phyloP scores from a whole-genome alignment of 352 stramenopile genomes.

The Lagenidium sp. region DNA sequence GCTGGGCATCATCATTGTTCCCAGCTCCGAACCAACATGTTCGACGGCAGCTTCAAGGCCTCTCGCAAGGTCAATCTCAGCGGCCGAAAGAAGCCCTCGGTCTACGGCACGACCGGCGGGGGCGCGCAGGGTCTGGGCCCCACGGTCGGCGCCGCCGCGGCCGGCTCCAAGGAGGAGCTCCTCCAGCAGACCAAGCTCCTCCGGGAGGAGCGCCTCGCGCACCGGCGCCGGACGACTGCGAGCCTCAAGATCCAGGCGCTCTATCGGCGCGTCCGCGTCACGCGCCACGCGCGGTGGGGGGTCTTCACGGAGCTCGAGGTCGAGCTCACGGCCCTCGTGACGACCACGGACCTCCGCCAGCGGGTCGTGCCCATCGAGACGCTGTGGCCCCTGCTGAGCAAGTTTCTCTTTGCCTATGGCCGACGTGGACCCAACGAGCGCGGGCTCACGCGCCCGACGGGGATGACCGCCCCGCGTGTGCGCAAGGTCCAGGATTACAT shows the following conservation, averaged over 20 bases:
- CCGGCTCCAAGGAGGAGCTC: constrained; percentile 41
- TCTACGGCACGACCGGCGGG: constrained; percentile 9
- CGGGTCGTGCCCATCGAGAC: constrained; percentile 13
- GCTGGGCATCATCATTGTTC: constrained; percentile 1
- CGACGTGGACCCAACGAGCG: constrained; percentile 5
- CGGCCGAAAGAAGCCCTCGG: constrained; percentile 33
- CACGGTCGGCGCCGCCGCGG: constrained; percentile 1
- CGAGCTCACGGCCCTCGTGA: constrained; percentile 23
- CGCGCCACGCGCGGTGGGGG: constrained; percentile 11
- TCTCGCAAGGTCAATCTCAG: constrained; percentile 62
- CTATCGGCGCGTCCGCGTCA: constrained; percentile 20
- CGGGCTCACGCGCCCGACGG: background rate
- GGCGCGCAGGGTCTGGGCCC: background rate
- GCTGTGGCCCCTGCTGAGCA: constrained; percentile 22
- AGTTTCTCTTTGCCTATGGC: constrained; percentile 35
- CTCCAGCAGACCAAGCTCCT: constrained; percentile 43
- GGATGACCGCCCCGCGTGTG: constrained; percentile 13
- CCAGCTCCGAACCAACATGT: constrained; percentile 29
- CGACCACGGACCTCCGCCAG: constrained; percentile 23
- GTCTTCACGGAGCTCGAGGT: constrained; percentile 34
- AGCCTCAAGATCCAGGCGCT: constrained; percentile 42
- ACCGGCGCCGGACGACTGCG: constrained; percentile 27
- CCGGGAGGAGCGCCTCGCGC: constrained; percentile 38
- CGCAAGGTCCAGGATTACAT: constrained; percentile 48
- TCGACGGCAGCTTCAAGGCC: constrained; percentile 67